Evolutionary conservation across 768 basidiomycete genomes (phyloP).

Genomic region (Amanita rimosa): DNA sequence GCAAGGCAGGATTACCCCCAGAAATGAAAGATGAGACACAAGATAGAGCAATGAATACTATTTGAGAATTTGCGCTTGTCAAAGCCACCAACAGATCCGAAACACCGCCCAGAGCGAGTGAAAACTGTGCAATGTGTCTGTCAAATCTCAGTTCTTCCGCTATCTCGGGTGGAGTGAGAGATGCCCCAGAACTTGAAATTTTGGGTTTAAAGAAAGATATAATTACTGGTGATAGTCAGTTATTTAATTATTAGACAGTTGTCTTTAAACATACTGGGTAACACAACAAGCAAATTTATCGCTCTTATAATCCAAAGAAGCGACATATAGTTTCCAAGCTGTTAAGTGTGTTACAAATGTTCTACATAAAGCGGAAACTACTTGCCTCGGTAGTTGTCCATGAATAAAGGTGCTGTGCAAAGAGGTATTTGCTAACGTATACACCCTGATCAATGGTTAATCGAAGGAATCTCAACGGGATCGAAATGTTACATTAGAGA

Average conservation of each 20-base stretch:
- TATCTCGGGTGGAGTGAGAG: slow-evolving; percentile 28
- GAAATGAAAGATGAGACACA: slow-evolving; percentile 55
- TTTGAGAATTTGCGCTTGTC: slow-evolving; percentile 35
- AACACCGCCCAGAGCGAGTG: slow-evolving; percentile 54
- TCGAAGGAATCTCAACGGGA: neutral
- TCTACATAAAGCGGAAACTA: neutral
- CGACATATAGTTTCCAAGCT: slow-evolving; percentile 71
- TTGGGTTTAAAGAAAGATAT: slow-evolving; percentile 52
- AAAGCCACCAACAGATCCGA: slow-evolving; percentile 54
- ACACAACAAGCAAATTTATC: slow-evolving; percentile 49
- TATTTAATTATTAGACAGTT: neutral
- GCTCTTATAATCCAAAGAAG: slow-evolving; percentile 56
- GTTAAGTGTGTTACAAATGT: neutral
- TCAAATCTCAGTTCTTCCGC: slow-evolving; percentile 59
- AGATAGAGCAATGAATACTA: slow-evolving; percentile 46
- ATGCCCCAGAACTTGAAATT: slow-evolving; percentile 8
- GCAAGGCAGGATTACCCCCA: slow-evolving; percentile 56
- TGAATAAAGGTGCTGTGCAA: slow-evolving; percentile 58
- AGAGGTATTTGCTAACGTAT: slow-evolving; percentile 68
- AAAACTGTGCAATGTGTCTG: slow-evolving; percentile 49
- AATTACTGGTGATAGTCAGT: slow-evolving; percentile 30
- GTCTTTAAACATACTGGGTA: slow-evolving; percentile 45
- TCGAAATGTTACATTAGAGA: slow-evolving; percentile 40
- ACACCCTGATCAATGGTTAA: slow-evolving; percentile 36
- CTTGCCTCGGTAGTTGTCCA: slow-evolving; percentile 52